Percentiles rank a stretch among this genome's conserved stretches.
Evolutionary conservation across 768 basidiomycete genomes (phyloP).

Genomic region (Leccinum truebloodii): DNA sequence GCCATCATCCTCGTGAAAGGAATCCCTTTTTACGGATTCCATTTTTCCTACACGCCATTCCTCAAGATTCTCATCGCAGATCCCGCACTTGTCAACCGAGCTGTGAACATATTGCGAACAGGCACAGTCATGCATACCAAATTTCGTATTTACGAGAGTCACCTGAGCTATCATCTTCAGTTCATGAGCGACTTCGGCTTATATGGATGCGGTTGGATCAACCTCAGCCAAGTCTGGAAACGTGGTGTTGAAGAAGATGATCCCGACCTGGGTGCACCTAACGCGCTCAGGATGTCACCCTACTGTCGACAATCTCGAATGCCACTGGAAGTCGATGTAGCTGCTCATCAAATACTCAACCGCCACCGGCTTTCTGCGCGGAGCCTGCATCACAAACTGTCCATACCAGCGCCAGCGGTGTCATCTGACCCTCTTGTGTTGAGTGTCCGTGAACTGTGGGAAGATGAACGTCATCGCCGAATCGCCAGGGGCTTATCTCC

Average conservation of each 20-base stretch:
- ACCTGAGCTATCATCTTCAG: slow-evolving; percentile 85
- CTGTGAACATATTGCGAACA: slow-evolving; percentile 74
- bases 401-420: slow-evolving; percentile 54
- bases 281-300: slow-evolving; percentile 49
- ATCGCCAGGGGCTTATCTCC: slow-evolving; percentile 65
- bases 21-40: slow-evolving; percentile 95
- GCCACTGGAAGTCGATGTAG: slow-evolving; percentile 82
- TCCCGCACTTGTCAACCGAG: slow-evolving; percentile 67
- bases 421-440: slow-evolving; percentile 75
- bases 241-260: slow-evolving; percentile 42
- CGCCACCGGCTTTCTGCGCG: slow-evolving; percentile 65
- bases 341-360: slow-evolving; percentile 84
- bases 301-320: slow-evolving; percentile 66
- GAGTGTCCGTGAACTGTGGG: slow-evolving; percentile 94
- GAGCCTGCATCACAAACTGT: slow-evolving; percentile 61
- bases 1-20: slow-evolving; percentile 88
- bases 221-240: slow-evolving; percentile 67
- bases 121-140: slow-evolving; percentile 80
- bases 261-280: slow-evolving; percentile 10
- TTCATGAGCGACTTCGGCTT: slow-evolving; percentile 95
- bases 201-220: slow-evolving; percentile 91
- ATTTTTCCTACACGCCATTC: slow-evolving; percentile 80
- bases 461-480: slow-evolving; percentile 86
- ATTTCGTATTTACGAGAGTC: slow-evolving; percentile 85
- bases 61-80: slow-evolving; percentile 82